A percentile compares a stretch with the other conserved stretches of the same genome.
Evolutionary conservation across 1,139 yeast species (phyloP).

Genomic region (Zygosaccharomyces sapae): DNA sequence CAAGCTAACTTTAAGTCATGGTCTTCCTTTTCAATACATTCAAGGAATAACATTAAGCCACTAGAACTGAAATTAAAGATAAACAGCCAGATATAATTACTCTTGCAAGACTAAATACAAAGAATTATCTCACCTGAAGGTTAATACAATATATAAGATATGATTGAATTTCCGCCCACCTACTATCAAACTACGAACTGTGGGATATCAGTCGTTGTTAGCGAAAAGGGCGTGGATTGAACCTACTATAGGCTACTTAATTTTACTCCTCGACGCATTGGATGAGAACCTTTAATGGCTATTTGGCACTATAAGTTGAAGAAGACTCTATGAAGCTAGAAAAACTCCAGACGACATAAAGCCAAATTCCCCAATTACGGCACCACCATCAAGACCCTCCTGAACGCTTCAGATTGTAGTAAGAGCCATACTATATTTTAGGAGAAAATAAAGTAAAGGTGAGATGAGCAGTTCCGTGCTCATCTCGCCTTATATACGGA

Average conservation of each 20-base stretch:
- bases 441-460: background rate
- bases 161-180: slow-evolving; percentile 51
- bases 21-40: background rate
- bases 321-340: slow-evolving; percentile 17
- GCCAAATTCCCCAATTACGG: slow-evolving; percentile 9
- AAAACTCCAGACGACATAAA: slow-evolving; percentile 20
- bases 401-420: slow-evolving; percentile 25
- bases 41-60: too few relatives aligned
- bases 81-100: too few relatives aligned
- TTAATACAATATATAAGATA: slow-evolving; percentile 1
- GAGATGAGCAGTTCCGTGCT: background rate
- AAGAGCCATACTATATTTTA: slow-evolving; percentile 3
- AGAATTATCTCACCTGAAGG: too few relatives aligned
- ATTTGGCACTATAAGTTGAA: slow-evolving; percentile 8
- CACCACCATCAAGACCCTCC: slow-evolving; percentile 11
- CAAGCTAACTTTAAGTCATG: background rate
- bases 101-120: too few relatives aligned
- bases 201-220: slow-evolving; percentile 56
- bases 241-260: slow-evolving; percentile 27
- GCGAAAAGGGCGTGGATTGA: slow-evolving; percentile 53
- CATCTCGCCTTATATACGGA: background rate
- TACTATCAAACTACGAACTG: slow-evolving; percentile 69
- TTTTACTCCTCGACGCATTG: slow-evolving; percentile 29
- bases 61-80: too few relatives aligned
- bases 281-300: slow-evolving; percentile 10